Percentiles rank a stretch among this genome's conserved stretches.
phyloP scores from a whole-genome alignment of 2,329 filamentous ascomycete species.

The Scedosporium dehoogii region DNA sequence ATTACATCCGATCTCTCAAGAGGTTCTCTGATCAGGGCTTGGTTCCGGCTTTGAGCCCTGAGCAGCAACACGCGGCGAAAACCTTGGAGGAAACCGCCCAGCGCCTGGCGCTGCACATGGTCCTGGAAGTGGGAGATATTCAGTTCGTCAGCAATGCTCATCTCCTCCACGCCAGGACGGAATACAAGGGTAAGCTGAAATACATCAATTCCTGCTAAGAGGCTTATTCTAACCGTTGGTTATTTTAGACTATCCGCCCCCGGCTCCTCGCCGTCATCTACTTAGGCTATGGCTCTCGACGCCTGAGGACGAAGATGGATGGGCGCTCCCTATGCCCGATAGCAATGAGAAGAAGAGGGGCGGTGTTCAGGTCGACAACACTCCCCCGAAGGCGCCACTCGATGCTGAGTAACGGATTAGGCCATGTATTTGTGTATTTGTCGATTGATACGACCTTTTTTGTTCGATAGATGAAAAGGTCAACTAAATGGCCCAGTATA shows the following conservation, averaged over 20 bases:
- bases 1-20: slow-evolving; percentile 67
- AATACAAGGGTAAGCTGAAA: slow-evolving; percentile 45
- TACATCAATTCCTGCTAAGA: neutral
- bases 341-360: slow-evolving; percentile 76
- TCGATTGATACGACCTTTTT: too few relatives aligned
- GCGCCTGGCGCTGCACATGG: slow-evolving; percentile 67
- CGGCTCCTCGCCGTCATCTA: slow-evolving; percentile 62
- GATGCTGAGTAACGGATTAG: slow-evolving; percentile 56
- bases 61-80: slow-evolving; percentile 58
- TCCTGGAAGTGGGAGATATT: slow-evolving; percentile 78
- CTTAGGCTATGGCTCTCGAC: slow-evolving; percentile 80
- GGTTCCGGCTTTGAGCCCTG: slow-evolving; percentile 61
- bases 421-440: too few relatives aligned
- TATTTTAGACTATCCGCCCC: slow-evolving; percentile 43
- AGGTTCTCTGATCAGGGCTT: slow-evolving; percentile 65
- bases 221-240: neutral
- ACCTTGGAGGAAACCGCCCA: slow-evolving; percentile 60
- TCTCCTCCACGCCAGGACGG: slow-evolving; percentile 71
- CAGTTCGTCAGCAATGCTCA: slow-evolving; percentile 78
- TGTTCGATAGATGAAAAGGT: too few relatives aligned
- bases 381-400: slow-evolving; percentile 60
- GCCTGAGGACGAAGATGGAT: slow-evolving; percentile 73
- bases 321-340: slow-evolving; percentile 76
- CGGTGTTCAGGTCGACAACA: slow-evolving; percentile 80
- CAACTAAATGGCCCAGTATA: too few relatives aligned